Percentiles rank a stretch among this genome's conserved stretches.
Conservation (phyloP, 2,329 filamentous ascomycete genomes). For the Colletotrichum graminicola region DNA sequence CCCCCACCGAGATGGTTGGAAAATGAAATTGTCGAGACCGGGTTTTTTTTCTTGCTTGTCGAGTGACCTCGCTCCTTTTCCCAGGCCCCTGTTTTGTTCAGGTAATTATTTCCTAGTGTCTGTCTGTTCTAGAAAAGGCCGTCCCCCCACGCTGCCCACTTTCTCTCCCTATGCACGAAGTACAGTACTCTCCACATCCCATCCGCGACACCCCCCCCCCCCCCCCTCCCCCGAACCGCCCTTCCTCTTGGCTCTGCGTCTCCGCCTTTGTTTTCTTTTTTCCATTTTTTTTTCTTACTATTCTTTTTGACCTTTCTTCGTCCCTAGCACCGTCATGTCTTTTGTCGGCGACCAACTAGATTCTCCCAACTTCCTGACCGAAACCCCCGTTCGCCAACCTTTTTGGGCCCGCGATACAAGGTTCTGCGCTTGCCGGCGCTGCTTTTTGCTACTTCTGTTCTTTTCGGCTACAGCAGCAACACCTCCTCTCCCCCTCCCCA, state of each 20-base stretch:
- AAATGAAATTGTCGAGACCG: slow-evolving; percentile 1
- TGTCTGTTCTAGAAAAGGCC: slow-evolving; percentile 39
- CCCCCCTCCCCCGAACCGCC: slow-evolving; percentile 12
- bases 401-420: slow-evolving; percentile 35
- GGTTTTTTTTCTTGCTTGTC: slow-evolving; percentile 29
- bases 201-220: slow-evolving; percentile 2
- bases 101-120: slow-evolving; percentile 41
- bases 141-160: slow-evolving; percentile 37
- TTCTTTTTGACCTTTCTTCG: slow-evolving; percentile 26
- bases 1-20: slow-evolving; percentile 16
- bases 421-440: slow-evolving; percentile 23
- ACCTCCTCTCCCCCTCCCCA: slow-evolving; percentile 1
- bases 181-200: neutral
- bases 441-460: neutral
- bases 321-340: slow-evolving; percentile 37
- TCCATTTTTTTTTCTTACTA: neutral
- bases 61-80: slow-evolving; percentile 34
- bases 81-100: slow-evolving; percentile 32
- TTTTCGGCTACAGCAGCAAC: neutral
- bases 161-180: slow-evolving; percentile 1
- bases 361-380: slow-evolving; percentile 26
- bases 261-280: slow-evolving; percentile 23
- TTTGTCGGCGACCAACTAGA: slow-evolving; percentile 21
- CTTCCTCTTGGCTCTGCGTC: slow-evolving; percentile 13
- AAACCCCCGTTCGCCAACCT: slow-evolving; percentile 37